These are phyloP conservation scores for Tolypocladium tropicale DNA, from an alignment of 2,329 filamentous ascomycete species.

Conservation along the genomic window DNA sequence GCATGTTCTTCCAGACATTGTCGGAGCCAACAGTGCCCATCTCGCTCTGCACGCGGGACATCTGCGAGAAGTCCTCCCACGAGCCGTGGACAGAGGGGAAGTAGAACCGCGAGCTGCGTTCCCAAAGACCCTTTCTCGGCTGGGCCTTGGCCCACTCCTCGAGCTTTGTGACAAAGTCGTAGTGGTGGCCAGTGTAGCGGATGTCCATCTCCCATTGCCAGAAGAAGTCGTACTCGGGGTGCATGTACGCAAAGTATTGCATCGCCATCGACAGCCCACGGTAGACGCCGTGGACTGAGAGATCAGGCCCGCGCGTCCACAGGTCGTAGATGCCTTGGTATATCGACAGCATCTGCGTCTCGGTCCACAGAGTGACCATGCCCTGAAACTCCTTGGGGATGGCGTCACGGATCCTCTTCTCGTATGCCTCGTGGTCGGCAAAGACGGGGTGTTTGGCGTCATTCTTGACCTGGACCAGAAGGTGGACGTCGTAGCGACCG, in stretches of 20 bases:
- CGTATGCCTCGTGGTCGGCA: constrained; percentile 62
- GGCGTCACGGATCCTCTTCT: constrained; percentile 53
- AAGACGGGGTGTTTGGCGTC: constrained; percentile 67
- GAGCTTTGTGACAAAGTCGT: constrained; percentile 60
- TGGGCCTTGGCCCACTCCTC: constrained; percentile 60
- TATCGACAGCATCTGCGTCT: constrained; percentile 81
- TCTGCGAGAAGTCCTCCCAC: constrained; percentile 68
- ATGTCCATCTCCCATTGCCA: constrained; percentile 97
- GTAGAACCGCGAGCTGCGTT: constrained; percentile 70
- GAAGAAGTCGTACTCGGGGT: constrained; percentile 82
- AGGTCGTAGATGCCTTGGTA: constrained; percentile 82
- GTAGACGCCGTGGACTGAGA: constrained; percentile 86
- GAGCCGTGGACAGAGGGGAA: constrained; percentile 64
- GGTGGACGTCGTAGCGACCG: constrained; percentile 76
- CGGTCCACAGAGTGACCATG: constrained; percentile 86
- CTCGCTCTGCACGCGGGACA: constrained; percentile 66
- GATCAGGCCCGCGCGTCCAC: constrained; percentile 51
- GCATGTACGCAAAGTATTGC: constrained; percentile 81
- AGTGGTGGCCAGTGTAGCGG: constrained; percentile 82
- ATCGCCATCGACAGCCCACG: constrained; percentile 89
- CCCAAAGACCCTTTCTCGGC: constrained; percentile 72
- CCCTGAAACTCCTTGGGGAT: constrained; percentile 80
- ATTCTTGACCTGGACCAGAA: constrained; percentile 75
- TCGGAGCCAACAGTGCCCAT: constrained; percentile 55
- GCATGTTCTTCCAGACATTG: constrained; percentile 52